Base-by-base conservation (phyloP, 768 basidiomycete species). In the Russula lepida region DNA sequence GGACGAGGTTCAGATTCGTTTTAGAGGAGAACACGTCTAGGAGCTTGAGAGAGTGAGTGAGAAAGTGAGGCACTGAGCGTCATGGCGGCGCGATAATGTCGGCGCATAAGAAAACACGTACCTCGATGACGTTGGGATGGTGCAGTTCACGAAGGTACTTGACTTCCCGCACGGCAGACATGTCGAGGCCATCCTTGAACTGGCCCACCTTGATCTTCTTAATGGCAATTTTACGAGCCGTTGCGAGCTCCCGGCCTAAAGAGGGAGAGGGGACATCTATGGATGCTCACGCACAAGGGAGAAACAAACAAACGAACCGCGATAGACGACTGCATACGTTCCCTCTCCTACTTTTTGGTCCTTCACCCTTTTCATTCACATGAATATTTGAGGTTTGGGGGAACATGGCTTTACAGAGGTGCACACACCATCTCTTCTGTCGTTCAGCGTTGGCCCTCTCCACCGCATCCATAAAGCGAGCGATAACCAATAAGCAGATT, bases 141-240 rank as follows among this genome's bases (percentile, higher is more conserved):
- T 84, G 85, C 44, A 99, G 74, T 72, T 99, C 97, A 39, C 94
- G 85, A 59, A 99, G 78, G 71, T 94, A 98, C 73, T 97, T 98
- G 69, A 99, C 95, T 75, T 99, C 97, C 15, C 97, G 87, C 59
- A 99, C 86, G 59, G 97, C 97, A 63, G 93, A 95, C 94, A 99
- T 98, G 74, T 98, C 95, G 35, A 99, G 80, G 13, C 97, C 97
- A 74, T 98, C 97, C 72, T 95, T 95, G 79, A 95, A 94, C 68
- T 90, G 89, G 5, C 94, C 93, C 15, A 95, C 88, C 69, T 95
- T 95, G 67, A 97, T 95, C 75, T 98, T 98, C 78, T 99, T 99
- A 68, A 99, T 95, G 59, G 97, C 97, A 0, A 98, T 86, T 73
- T 86, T 89, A n/a, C 85, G 78, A 32, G 84, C 84, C 2, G 89